Conservation (phyloP, 495 filamentous ascomycete species). For the Paragyromitra xinjiangensis region DNA sequence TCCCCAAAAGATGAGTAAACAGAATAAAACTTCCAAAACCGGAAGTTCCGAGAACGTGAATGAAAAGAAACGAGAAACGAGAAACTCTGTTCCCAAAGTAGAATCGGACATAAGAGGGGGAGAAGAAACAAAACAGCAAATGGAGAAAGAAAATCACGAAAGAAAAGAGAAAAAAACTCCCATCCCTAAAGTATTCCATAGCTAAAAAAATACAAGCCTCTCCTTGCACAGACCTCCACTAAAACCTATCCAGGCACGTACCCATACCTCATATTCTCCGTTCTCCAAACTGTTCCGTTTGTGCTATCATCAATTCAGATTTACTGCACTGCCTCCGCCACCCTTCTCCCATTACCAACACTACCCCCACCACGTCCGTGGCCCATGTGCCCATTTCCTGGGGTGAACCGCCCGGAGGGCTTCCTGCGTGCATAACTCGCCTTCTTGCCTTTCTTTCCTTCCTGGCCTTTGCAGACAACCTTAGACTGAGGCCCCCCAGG, state of each 20-base stretch:
- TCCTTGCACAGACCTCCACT: conserved; percentile 3
- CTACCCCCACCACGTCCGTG: conserved; percentile 31
- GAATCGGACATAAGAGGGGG: conserved; percentile 21
- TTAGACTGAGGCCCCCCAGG: conserved; percentile 47
- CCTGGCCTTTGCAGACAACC: conserved; percentile 41
- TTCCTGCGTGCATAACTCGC: neutral
- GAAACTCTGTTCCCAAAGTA: conserved; percentile 20
- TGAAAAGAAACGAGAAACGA: conserved; percentile 25
- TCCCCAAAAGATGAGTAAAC: conserved; percentile 40
- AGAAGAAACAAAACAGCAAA: conserved; percentile 15
- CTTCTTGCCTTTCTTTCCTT: conserved; percentile 21
- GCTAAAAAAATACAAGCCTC: conserved; percentile 34
- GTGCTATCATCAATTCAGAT: neutral
- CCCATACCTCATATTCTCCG: conserved; percentile 12
- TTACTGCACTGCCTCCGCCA: conserved; percentile 36
- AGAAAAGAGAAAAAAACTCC: conserved; percentile 45
- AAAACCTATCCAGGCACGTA: conserved; percentile 30
- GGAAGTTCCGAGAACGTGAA: conserved; percentile 23
- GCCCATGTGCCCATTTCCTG: conserved; percentile 40
- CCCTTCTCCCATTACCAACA: conserved; percentile 36
- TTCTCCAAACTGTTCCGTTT: neutral
- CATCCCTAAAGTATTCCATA: conserved; percentile 31
- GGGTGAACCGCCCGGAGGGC: conserved; percentile 8
- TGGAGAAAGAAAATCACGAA: conserved; percentile 18
- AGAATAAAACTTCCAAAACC: conserved; percentile 38